Base-by-base conservation (phyloP, 768 basidiomycete genomes). In the Amanita subjunquillea region DNA sequence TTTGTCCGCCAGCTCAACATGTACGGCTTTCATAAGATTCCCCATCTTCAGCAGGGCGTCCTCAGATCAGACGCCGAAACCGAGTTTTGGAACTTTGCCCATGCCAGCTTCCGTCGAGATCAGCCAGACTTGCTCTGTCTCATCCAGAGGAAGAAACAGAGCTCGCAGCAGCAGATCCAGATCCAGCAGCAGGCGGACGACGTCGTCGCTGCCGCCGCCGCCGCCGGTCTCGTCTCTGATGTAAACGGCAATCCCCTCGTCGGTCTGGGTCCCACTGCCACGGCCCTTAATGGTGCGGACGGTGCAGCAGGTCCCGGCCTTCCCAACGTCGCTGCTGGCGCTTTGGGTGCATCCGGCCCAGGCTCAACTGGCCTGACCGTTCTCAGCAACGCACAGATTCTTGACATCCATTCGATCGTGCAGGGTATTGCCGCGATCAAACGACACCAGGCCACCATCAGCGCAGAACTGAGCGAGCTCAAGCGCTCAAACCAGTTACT, bases 11-110 rank as follows among this genome's bases (percentile, higher is more conserved):
- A 96, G 63, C 76, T 94, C 58, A 96, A 94, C 75, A 93, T 93
- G 88, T 96, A 94, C 67, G 90, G 90, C 51, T 92, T 93, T 66
- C 88, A 90, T 76, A 88, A 88, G 72, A 91, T 97, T 44, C 94
- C 93, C 0, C 93, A 98, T 63, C 81, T 97, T 17, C 93, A 95
- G 62, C 90, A 95, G 66, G 93, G 94, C 43, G 92, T 91, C 25
- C 77, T 97, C 56, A 87, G 83, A 63, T 79, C 82, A 64, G 90
- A 93, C 54, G 73, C 79, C 50, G 87, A 86, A 56, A 82, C 79
- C 43, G 91, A 94, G 61, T 78, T 84, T 50, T 89, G 87, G 85
- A 91, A 97, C 66, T 99, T 97, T 67, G 82, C 83, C 55, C 91
- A 96, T 64, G 80, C 84, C 3, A 83, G 90, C 65, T 99, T 99